These are phyloP conservation scores for Alternaria panax DNA, from an alignment of 2,329 filamentous ascomycete species.

Conservation along the genomic window DNA sequence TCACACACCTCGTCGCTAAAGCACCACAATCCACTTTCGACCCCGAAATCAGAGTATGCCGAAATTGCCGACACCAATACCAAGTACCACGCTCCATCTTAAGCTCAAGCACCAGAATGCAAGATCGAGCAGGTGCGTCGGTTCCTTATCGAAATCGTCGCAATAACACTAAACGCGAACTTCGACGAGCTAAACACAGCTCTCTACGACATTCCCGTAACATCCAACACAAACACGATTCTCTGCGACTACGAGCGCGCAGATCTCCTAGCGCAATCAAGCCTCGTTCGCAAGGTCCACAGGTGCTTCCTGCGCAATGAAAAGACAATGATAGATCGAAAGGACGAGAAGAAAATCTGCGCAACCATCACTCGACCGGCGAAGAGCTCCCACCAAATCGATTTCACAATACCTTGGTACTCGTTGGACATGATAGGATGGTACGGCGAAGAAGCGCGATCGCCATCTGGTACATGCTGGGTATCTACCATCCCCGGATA, in stretches of 20 bases:
- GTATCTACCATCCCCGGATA: neutral
- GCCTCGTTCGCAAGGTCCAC: neutral
- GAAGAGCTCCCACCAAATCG: neutral
- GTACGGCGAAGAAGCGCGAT: conserved; percentile 3
- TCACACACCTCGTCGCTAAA: neutral
- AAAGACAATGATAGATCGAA: neutral
- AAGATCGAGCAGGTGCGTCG: neutral
- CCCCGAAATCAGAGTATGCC: neutral
- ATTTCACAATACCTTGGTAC: neutral
- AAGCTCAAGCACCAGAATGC: conserved; percentile 2
- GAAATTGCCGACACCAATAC: neutral
- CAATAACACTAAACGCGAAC: neutral
- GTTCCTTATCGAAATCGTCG: neutral
- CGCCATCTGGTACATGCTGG: neutral
- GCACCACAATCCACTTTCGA: neutral
- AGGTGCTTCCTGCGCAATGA: neutral
- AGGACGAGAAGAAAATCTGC: neutral
- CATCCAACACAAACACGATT: neutral
- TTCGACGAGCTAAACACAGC: neutral
- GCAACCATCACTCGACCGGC: neutral
- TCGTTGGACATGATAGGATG: conserved; percentile 6
- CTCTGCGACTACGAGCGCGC: neutral
- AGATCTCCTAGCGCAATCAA: neutral
- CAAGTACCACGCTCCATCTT: neutral
- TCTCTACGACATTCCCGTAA: neutral